These are phyloP conservation scores for Blastobotrys attinorum DNA, from an alignment of 805 yeast genomes.

Conservation along the genomic window DNA sequence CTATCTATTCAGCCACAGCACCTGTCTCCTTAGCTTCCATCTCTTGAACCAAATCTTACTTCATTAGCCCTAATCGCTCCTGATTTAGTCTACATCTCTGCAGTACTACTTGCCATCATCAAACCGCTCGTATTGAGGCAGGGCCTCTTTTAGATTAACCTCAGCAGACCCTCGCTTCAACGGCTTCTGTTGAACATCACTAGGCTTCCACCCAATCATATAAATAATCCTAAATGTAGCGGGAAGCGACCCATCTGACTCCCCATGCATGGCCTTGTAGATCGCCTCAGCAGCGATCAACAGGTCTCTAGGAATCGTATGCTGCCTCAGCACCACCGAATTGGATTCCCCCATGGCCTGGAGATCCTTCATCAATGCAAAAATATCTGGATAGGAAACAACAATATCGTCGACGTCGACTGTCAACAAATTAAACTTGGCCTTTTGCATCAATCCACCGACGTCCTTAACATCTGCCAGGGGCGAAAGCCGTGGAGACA, in stretches of 20 bases:
- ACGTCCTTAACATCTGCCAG: slow-evolving; percentile 71
- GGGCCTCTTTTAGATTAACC: slow-evolving; percentile 57
- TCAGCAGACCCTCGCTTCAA: slow-evolving; percentile 65
- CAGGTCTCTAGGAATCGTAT: slow-evolving; percentile 49
- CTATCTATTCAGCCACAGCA: too few relatives aligned
- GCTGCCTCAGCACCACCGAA: slow-evolving; percentile 39
- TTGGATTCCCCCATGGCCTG: slow-evolving; percentile 83
- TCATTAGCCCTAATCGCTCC: too few relatives aligned
- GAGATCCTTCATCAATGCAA: slow-evolving; percentile 59
- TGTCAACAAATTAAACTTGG: slow-evolving; percentile 73
- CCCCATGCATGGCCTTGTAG: slow-evolving; percentile 64
- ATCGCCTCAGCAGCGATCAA: slow-evolving; percentile 71
- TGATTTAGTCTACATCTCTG: too few relatives aligned
- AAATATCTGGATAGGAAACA: slow-evolving; percentile 68
- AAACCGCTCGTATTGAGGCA: slow-evolving; percentile 20
- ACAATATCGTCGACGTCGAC: slow-evolving; percentile 78
- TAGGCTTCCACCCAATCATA: slow-evolving; percentile 86
- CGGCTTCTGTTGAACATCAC: slow-evolving; percentile 63
- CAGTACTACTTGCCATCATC: too few relatives aligned
- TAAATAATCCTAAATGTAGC: slow-evolving; percentile 72
- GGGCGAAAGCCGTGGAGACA: slow-evolving; percentile 76
- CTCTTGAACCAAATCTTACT: too few relatives aligned
- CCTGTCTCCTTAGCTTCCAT: too few relatives aligned
- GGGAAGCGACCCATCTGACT: slow-evolving; percentile 53
- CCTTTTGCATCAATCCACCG: slow-evolving; percentile 62